These are phyloP conservation scores for Auricularia sp. DNA, from an alignment of 768 basidiomycete genomes.

Conservation along the genomic window DNA sequence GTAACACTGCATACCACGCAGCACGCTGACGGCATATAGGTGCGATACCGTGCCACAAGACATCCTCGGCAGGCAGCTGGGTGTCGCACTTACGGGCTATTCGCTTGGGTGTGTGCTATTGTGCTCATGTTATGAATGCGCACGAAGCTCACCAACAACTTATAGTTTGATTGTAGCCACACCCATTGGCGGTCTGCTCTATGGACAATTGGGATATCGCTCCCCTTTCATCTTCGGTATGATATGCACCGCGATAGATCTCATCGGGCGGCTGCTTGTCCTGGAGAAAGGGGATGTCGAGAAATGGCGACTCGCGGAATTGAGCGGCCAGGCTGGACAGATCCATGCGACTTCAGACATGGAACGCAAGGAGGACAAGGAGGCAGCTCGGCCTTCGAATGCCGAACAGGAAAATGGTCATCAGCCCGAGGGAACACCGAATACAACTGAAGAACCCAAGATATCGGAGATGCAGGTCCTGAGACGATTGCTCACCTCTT, in stretches of 20 bases:
- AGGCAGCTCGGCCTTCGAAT: neutral
- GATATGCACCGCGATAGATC: conserved; percentile 36
- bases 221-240: conserved; percentile 51
- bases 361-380: neutral
- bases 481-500: neutral
- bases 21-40: conserved; percentile 19
- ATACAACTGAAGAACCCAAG: neutral
- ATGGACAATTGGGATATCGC: conserved; percentile 47
- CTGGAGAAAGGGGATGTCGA: conserved; percentile 45
- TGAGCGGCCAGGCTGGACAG: neutral
- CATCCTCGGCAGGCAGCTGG: conserved; percentile 49
- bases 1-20: neutral
- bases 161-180: conserved; percentile 40
- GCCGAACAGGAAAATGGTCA: neutral
- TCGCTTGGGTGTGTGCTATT: conserved; percentile 37
- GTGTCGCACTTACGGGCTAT: conserved; percentile 49
- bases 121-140: neutral
- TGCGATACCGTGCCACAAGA: conserved; percentile 46
- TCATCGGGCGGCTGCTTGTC: conserved; percentile 43
- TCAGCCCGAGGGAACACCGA: neutral
- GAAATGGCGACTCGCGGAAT: neutral
- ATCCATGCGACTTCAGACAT: neutral
- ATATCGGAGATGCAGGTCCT: neutral
- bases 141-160: neutral
- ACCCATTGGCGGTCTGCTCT: conserved; percentile 48